These are phyloP conservation scores for Parastagonospora avenae DNA, from an alignment of 2,329 filamentous ascomycete species.

Conservation along the genomic window DNA sequence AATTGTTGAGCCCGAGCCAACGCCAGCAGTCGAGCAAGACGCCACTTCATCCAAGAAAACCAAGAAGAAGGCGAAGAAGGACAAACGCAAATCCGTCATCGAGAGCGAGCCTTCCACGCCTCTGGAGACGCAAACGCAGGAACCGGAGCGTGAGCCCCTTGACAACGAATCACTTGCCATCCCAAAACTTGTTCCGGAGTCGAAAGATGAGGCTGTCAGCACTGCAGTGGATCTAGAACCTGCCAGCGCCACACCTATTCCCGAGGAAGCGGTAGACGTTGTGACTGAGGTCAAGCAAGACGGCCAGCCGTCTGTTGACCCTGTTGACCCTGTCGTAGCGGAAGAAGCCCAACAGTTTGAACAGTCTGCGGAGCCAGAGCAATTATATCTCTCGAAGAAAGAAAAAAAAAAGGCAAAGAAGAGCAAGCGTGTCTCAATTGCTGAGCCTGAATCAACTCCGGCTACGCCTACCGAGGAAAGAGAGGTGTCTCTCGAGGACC, in stretches of 20 bases:
- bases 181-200: neutral
- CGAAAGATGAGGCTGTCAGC: neutral
- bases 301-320: neutral
- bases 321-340: neutral
- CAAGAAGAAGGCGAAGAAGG: conserved; percentile 31
- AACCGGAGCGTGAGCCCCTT: conserved; percentile 2
- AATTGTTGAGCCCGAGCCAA: conserved; percentile 2
- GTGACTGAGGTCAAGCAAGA: neutral
- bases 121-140: conserved; percentile 3
- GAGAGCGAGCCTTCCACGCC: conserved; percentile 11
- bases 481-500: conserved; percentile 2
- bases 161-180: neutral
- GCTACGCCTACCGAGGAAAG: conserved; percentile 11
- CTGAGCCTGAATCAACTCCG: conserved; percentile 2
- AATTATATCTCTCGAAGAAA: conserved; percentile 16
- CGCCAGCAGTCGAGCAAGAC: conserved; percentile 5
- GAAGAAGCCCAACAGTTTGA: neutral
- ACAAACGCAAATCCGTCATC: conserved; percentile 15
- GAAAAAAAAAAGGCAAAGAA: conserved; percentile 29
- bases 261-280: neutral
- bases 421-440: conserved; percentile 17
- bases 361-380: neutral
- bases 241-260: neutral
- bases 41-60: conserved; percentile 18
- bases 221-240: neutral